Conservation (phyloP, 2,329 filamentous ascomycete genomes). For the Cladosporium sp. region DNA sequence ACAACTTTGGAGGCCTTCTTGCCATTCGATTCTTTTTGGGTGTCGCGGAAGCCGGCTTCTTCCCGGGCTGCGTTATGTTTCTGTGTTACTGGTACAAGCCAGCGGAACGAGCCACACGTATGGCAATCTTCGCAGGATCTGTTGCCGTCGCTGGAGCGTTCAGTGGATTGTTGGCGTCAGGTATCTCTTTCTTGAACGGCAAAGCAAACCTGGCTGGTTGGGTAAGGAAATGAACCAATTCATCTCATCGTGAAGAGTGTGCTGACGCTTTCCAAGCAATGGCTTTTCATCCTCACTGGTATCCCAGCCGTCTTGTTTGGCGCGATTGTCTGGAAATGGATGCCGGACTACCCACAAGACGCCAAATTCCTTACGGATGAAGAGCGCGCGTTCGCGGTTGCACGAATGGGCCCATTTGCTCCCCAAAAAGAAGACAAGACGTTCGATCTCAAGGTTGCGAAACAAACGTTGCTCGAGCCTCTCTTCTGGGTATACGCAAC, state of each 20-base stretch:
- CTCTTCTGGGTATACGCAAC: slow-evolving; percentile 41
- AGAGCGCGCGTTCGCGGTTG: slow-evolving; percentile 36
- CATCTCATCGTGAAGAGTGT: slow-evolving; percentile 33
- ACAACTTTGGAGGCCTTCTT: slow-evolving; percentile 18
- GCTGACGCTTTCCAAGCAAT: slow-evolving; percentile 22
- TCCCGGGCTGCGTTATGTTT: slow-evolving; percentile 45
- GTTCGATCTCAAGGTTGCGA: slow-evolving; percentile 32
- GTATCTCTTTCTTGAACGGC: slow-evolving; percentile 34
- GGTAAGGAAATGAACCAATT: slow-evolving; percentile 24
- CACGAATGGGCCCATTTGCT: slow-evolving; percentile 33
- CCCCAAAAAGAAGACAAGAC: slow-evolving; percentile 16
- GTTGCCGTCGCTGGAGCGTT: slow-evolving; percentile 48
- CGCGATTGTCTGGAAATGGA: slow-evolving; percentile 41
- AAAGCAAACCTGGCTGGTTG: slow-evolving; percentile 15
- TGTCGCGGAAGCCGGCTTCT: slow-evolving; percentile 48
- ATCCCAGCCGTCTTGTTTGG: slow-evolving; percentile 35
- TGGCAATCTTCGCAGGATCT: slow-evolving; percentile 23
- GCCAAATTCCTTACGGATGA: slow-evolving; percentile 53
- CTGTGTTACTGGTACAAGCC: slow-evolving; percentile 51
- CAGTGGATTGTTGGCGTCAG: slow-evolving; percentile 48
- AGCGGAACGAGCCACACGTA: slow-evolving; percentile 33
- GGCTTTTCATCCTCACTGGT: slow-evolving; percentile 24
- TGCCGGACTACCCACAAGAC: slow-evolving; percentile 56
- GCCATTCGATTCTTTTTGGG: slow-evolving; percentile 19
- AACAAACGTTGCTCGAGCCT: slow-evolving; percentile 41